Evolutionary conservation across 1,284 basidiomycete genomes (phyloP).

Genomic region (Ceratobasidium sp.): DNA sequence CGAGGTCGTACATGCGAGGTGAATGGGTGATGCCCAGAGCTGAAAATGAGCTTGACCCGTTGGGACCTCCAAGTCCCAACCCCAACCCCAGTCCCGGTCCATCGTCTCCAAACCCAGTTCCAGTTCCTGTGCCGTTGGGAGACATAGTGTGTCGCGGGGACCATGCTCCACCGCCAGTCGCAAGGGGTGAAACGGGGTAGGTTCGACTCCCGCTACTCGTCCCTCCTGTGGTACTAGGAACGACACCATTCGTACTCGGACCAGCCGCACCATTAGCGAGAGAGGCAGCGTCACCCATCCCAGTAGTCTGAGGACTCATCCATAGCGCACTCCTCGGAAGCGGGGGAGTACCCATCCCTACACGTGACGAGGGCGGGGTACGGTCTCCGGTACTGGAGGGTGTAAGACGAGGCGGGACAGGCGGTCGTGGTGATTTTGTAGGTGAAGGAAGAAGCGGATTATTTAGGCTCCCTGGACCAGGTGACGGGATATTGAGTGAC

Average conservation of each 20-base stretch:
- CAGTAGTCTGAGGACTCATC: constrained; percentile 27
- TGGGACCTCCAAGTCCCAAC: constrained; percentile 11
- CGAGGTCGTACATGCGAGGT: not conserved
- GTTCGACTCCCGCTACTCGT: constrained; percentile 18
- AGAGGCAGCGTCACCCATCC: not conserved
- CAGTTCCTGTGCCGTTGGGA: constrained; percentile 4
- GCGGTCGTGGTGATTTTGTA: constrained; percentile 23
- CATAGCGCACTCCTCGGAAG: constrained; percentile 25
- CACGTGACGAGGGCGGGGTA: not conserved
- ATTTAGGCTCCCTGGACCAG: constrained; percentile 5
- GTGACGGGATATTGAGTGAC: constrained; percentile 17
- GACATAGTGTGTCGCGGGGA: constrained; percentile 14
- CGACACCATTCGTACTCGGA: constrained; percentile 3
- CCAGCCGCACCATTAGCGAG: not conserved
- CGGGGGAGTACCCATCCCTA: constrained; percentile 36
- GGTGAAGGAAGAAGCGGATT: constrained; percentile 26
- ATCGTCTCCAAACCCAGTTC: constrained; percentile 6
- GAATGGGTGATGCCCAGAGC: not conserved
- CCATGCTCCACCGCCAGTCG: constrained; percentile 25
- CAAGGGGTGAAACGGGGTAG: constrained; percentile 27
- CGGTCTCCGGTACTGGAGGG: constrained; percentile 25
- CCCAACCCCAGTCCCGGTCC: not conserved
- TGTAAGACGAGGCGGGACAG: constrained; percentile 26
- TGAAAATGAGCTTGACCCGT: not conserved
- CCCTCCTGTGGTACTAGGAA: constrained; percentile 14